These are phyloP conservation scores for Chaetoscypha palmicola DNA, from an alignment of 2,329 filamentous ascomycete species.

Conservation along the genomic window DNA sequence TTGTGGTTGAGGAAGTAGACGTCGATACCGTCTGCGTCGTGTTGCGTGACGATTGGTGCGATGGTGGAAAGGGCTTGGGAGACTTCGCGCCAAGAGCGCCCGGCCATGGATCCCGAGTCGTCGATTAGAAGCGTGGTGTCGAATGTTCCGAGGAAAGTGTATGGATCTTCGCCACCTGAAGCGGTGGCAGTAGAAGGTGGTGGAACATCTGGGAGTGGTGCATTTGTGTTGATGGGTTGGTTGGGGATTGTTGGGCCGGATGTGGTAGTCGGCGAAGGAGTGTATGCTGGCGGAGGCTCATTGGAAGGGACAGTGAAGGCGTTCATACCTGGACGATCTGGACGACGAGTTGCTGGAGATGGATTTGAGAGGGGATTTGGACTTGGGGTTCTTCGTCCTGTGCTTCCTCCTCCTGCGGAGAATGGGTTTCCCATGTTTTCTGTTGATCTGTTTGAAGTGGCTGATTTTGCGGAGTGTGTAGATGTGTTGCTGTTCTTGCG, in stretches of 20 bases:
- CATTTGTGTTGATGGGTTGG: constrained; percentile 29
- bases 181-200: constrained; percentile 24
- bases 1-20: constrained; percentile 81
- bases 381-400: constrained; percentile 1
- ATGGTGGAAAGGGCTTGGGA: constrained; percentile 63
- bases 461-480: neutral
- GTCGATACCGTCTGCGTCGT: constrained; percentile 82
- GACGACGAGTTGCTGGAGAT: constrained; percentile 24
- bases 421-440: neutral
- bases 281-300: constrained; percentile 30
- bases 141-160: constrained; percentile 69
- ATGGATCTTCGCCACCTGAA: constrained; percentile 54
- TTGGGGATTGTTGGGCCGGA: constrained; percentile 12
- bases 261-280: constrained; percentile 16
- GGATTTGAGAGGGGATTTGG: constrained; percentile 18
- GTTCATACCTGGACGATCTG: constrained; percentile 27
- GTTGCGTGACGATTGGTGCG: constrained; percentile 70
- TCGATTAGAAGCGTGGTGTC: constrained; percentile 90
- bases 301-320: constrained; percentile 27
- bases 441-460: neutral
- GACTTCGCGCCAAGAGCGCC: constrained; percentile 70
- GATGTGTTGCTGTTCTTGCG: constrained; percentile 16
- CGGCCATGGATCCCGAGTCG: constrained; percentile 82
- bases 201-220: constrained; percentile 33
- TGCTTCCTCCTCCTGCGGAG: neutral